Percentiles rank a stretch among this genome's conserved stretches.
Evolutionary conservation across 768 basidiomycete species (phyloP).

Genomic region (Lactarius akahatsu): DNA sequence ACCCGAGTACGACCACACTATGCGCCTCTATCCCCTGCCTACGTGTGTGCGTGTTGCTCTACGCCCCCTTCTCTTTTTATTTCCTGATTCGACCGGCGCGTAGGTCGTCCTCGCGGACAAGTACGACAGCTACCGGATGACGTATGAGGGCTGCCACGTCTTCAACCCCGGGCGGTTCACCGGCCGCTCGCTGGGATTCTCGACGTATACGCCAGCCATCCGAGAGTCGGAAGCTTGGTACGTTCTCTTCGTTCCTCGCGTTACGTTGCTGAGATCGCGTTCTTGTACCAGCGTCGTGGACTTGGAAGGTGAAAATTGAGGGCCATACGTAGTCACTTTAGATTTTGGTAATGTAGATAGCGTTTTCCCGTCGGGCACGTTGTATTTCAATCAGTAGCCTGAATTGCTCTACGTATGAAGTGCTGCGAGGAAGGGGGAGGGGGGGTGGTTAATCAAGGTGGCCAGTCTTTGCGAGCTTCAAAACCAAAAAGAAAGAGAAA

Average conservation of each 20-base stretch:
- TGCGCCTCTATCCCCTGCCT: constrained; percentile 92
- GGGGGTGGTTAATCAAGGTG: not conserved
- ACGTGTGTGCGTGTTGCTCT: constrained; percentile 62
- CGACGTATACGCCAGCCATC: constrained; percentile 85
- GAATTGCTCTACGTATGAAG: constrained; percentile 5
- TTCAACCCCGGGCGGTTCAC: constrained; percentile 97
- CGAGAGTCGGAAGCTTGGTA: constrained; percentile 85
- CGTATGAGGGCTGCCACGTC: constrained; percentile 97
- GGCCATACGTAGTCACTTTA: no score
- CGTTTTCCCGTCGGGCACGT: not conserved
- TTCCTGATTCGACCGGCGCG: constrained; percentile 21
- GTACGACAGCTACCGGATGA: constrained; percentile 93
- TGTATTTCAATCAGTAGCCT: constrained; percentile 9
- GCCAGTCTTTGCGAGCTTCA: not conserved
- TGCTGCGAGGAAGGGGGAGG: not conserved
- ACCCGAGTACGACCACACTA: constrained; percentile 87
- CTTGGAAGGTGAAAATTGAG: constrained; percentile 23
- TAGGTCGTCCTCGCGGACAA: constrained; percentile 94
- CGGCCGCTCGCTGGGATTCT: constrained; percentile 79
- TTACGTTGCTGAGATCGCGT: not conserved
- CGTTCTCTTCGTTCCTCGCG: constrained; percentile 25
- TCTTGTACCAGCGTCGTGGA: constrained; percentile 21
- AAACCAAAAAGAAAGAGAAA: not conserved
- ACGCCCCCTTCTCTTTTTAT: not conserved
- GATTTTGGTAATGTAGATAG: no score